Conservation (phyloP, 140 eudicot species). For the Erigeron philadelphicus region DNA sequence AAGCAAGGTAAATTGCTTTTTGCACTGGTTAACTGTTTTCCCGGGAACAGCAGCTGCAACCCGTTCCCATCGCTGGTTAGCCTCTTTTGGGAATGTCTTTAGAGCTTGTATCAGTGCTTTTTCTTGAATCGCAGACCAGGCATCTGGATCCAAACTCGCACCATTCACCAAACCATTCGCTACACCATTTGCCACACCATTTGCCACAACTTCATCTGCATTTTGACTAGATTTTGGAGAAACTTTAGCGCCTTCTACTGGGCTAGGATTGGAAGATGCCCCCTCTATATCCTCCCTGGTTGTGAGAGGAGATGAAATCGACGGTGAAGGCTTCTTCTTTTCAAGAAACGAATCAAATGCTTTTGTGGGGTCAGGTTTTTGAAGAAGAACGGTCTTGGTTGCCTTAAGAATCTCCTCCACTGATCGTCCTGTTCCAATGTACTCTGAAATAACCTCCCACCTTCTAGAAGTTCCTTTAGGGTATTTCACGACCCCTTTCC, state of each 20-base stretch:
- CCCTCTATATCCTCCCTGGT: slow-evolving; percentile 62
- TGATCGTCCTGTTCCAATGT: slow-evolving; percentile 67
- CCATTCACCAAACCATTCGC: slow-evolving; percentile 20
- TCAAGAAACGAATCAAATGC: slow-evolving; percentile 93
- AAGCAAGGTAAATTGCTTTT: slow-evolving; percentile 69
- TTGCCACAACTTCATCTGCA: slow-evolving; percentile 28
- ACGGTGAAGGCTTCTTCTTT: slow-evolving; percentile 63
- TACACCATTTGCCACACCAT: slow-evolving; percentile 5
- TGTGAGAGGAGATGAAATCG: slow-evolving; percentile 71
- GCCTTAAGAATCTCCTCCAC: slow-evolving; percentile 96
- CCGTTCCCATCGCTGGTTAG: slow-evolving; percentile 83
- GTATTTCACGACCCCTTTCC: slow-evolving; percentile 69
- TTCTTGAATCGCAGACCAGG: slow-evolving; percentile 83
- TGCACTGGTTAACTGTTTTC: slow-evolving; percentile 77
- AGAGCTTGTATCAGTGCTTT: slow-evolving; percentile 78
- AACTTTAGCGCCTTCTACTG: slow-evolving; percentile 8
- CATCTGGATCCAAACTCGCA: slow-evolving; percentile 41
- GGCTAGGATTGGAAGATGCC: slow-evolving; percentile 26
- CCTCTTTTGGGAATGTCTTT: slow-evolving; percentile 84
- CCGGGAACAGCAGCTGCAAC: slow-evolving; percentile 97
- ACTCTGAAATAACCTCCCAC: slow-evolving; percentile 97
- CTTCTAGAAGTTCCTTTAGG: slow-evolving; percentile 95
- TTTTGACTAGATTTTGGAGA: slow-evolving; percentile 20
- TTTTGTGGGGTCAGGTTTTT: slow-evolving; percentile 85
- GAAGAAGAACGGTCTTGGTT: slow-evolving; percentile 81